Percentiles rank a stretch among this genome's conserved stretches.
These are phyloP conservation scores for Boletus smithii DNA, from an alignment of 1,284 basidiomycete genomes.

Conservation along the genomic window DNA sequence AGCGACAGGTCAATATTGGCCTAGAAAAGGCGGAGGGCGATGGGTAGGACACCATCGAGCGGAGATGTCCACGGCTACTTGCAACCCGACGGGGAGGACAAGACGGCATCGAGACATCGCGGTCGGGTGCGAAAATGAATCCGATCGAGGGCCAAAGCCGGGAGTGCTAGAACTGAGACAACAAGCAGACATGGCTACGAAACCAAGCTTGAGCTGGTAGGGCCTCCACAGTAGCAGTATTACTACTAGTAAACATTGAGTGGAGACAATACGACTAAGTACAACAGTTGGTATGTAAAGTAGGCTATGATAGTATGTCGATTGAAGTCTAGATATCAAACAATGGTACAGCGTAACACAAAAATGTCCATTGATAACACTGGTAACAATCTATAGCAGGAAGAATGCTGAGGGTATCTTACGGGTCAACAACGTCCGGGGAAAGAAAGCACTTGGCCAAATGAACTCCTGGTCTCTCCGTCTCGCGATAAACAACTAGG, in stretches of 20 bases:
- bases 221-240: neutral
- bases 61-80: no score
- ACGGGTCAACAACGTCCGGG: slow-evolving; percentile 11
- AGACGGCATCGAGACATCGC: no score
- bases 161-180: no score
- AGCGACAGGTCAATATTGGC: no score
- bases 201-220: no score
- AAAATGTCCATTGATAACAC: neutral
- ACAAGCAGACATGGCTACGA: no score
- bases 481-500: slow-evolving; percentile 6
- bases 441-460: slow-evolving; percentile 9
- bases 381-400: slow-evolving; percentile 1
- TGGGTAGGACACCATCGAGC: no score
- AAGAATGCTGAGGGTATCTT: slow-evolving; percentile 1
- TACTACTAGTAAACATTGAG: neutral
- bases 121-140: no score
- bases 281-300: slow-evolving; percentile 14
- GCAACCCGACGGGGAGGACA: no score
- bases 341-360: neutral
- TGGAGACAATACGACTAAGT: slow-evolving; percentile 10
- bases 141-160: no score
- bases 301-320: slow-evolving; percentile 17
- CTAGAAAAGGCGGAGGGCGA: no score
- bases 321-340: slow-evolving; percentile 8
- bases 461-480: slow-evolving; percentile 3